These are phyloP conservation scores for Orbilia ellipsospora DNA, from an alignment of 2,329 filamentous ascomycete genomes.

Conservation along the genomic window DNA sequence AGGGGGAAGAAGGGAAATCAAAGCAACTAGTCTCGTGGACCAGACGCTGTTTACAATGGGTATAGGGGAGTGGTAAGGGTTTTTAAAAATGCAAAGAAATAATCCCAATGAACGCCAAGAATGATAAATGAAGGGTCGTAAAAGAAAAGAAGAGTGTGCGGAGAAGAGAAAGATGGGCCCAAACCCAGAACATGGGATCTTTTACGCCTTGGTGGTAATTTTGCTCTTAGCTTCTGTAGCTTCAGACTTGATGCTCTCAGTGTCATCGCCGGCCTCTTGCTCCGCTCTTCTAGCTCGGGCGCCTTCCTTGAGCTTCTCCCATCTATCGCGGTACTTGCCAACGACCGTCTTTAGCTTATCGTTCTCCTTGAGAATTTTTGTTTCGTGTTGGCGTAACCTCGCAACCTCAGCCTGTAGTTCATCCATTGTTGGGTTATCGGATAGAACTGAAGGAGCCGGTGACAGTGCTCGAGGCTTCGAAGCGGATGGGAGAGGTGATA, in stretches of 20 bases:
- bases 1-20: background rate
- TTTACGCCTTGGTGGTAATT: background rate
- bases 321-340: slow-evolving; percentile 71
- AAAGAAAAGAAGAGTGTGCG: slow-evolving; percentile 20
- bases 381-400: slow-evolving; percentile 56
- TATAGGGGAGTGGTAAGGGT: slow-evolving; percentile 35
- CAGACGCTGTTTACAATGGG: slow-evolving; percentile 25
- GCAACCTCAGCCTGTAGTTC: slow-evolving; percentile 54
- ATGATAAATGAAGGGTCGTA: slow-evolving; percentile 37
- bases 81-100: slow-evolving; percentile 12
- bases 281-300: slow-evolving; percentile 65
- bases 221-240: slow-evolving; percentile 38
- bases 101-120: slow-evolving; percentile 38
- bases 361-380: slow-evolving; percentile 67
- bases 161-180: slow-evolving; percentile 2
- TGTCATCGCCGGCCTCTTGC: slow-evolving; percentile 48
- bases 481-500: slow-evolving; percentile 57
- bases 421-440: slow-evolving; percentile 57
- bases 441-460: slow-evolving; percentile 35
- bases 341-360: slow-evolving; percentile 70
- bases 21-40: slow-evolving; percentile 16
- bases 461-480: slow-evolving; percentile 53
- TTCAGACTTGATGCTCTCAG: slow-evolving; percentile 41
- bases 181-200: background rate
- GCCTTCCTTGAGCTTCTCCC: slow-evolving; percentile 76